Conservation (phyloP, 2,329 filamentous ascomycete genomes). For the Alternaria ethzedia region DNA sequence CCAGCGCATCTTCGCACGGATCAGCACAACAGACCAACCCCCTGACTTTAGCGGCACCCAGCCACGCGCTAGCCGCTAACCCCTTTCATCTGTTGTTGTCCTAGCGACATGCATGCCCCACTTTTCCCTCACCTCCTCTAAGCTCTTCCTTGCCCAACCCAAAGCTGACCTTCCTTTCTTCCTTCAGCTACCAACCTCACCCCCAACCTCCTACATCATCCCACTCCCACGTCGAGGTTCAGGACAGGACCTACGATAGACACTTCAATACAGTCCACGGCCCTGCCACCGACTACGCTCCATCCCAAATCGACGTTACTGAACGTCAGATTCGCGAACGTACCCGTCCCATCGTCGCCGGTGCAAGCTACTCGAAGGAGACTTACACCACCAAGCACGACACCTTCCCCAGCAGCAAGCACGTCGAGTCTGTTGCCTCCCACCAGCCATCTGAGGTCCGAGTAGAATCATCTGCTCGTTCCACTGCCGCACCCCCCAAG, state of each 20-base stretch:
- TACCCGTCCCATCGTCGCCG: constrained; percentile 60
- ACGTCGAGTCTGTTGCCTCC: constrained; percentile 44
- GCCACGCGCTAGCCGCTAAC: constrained; percentile 41
- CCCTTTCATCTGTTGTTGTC: constrained; percentile 49
- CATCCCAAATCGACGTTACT: constrained; percentile 63
- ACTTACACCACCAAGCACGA: constrained; percentile 51
- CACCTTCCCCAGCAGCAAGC: constrained; percentile 47
- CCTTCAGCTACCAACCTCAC: constrained; percentile 62
- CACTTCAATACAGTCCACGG: constrained; percentile 56
- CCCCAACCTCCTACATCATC: constrained; percentile 61
- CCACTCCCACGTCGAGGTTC: constrained; percentile 71
- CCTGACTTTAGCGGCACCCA: constrained; percentile 44
- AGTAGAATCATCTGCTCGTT: constrained; percentile 56
- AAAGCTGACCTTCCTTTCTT: constrained; percentile 47
- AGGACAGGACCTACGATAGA: constrained; percentile 58
- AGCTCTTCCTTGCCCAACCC: constrained; percentile 39
- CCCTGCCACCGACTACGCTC: constrained; percentile 60
- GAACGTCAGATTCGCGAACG: constrained; percentile 72
- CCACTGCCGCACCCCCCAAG: constrained; percentile 60
- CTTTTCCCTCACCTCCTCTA: constrained; percentile 46
- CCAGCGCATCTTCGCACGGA: constrained; percentile 37
- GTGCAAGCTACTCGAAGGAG: constrained; percentile 47
- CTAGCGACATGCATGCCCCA: constrained; percentile 47
- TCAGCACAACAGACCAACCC: constrained; percentile 39
- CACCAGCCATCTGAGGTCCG: constrained; percentile 56